Evolutionary conservation across 2,329 filamentous ascomycete genomes (phyloP).

Genomic region (Fusarium penzigii): DNA sequence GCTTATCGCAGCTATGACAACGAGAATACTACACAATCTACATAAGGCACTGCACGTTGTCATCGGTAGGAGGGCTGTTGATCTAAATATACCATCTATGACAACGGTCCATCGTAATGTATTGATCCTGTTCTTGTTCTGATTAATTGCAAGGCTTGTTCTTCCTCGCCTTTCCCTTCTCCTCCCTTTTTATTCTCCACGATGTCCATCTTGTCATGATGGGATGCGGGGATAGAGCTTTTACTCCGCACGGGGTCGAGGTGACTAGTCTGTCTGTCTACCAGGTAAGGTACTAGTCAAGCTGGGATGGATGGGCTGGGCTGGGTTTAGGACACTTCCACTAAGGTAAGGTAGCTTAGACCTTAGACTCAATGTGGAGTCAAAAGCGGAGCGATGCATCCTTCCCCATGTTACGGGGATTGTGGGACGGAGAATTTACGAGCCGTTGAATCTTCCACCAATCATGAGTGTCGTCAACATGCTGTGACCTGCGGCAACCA

Average conservation of each 20-base stretch:
- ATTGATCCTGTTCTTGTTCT: too few relatives aligned
- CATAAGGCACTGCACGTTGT: too few relatives aligned
- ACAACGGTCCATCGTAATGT: too few relatives aligned
- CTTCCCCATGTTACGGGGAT: not conserved
- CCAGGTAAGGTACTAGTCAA: constrained; percentile 11
- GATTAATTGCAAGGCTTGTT: too few relatives aligned
- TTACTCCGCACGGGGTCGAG: constrained; percentile 20
- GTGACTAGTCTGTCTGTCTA: not conserved
- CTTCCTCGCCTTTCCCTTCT: not conserved
- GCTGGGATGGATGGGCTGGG: not conserved
- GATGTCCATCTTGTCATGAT: constrained; percentile 9
- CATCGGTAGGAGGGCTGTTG: too few relatives aligned
- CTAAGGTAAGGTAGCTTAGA: too few relatives aligned
- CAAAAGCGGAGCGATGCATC: too few relatives aligned
- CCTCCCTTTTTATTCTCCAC: constrained; percentile 1
- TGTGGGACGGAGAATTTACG: not conserved
- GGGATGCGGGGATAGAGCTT: constrained; percentile 20
- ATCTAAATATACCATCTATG: too few relatives aligned
- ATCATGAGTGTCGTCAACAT: not conserved
- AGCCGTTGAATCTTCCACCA: not conserved
- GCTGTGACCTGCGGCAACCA: not conserved
- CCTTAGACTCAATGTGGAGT: too few relatives aligned
- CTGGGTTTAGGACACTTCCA: too few relatives aligned
- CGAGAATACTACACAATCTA: too few relatives aligned
- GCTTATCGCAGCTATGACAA: too few relatives aligned